These are phyloP conservation scores for Umbelopsis sp. DNA, from an alignment of 371 early-diverging fungal species.

Conservation along the genomic window DNA sequence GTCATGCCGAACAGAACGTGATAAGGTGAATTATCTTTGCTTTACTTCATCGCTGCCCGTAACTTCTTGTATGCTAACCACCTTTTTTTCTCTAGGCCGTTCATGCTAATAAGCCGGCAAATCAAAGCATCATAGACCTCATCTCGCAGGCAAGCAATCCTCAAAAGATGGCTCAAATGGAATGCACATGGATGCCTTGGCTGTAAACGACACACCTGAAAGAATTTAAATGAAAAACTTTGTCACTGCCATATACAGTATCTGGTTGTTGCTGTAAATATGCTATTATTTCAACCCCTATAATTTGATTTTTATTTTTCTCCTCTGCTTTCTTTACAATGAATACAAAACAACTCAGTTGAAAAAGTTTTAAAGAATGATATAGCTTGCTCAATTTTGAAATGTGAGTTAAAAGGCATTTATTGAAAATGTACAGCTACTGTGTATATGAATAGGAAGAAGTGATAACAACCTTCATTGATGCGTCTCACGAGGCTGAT, in stretches of 20 bases:
- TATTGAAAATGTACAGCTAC: background rate
- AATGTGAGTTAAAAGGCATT: background rate
- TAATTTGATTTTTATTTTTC: constrained; percentile 40
- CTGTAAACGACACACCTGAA: constrained; percentile 39
- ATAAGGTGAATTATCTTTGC: constrained; percentile 50
- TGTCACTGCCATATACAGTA: background rate
- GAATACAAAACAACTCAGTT: constrained; percentile 34
- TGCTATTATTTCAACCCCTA: constrained; percentile 28
- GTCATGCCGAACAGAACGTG: constrained; percentile 76
- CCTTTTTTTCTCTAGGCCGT: constrained; percentile 28
- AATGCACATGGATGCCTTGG: constrained; percentile 86
- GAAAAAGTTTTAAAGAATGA: too few relatives aligned
- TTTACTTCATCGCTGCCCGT: background rate
- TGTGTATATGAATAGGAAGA: background rate
- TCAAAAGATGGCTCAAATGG: constrained; percentile 92
- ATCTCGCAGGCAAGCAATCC: constrained; percentile 92
- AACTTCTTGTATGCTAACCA: background rate
- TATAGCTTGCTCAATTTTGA: too few relatives aligned
- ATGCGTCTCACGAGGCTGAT: background rate
- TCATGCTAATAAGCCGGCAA: constrained; percentile 59
- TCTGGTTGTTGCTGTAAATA: constrained; percentile 23
- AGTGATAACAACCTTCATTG: background rate
- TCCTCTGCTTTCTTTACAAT: constrained; percentile 47
- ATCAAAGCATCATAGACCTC: constrained; percentile 84
- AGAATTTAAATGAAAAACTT: background rate